phyloP scores from a whole-genome alignment of 306 rosid genomes.

The Acmispon strigosus region DNA sequence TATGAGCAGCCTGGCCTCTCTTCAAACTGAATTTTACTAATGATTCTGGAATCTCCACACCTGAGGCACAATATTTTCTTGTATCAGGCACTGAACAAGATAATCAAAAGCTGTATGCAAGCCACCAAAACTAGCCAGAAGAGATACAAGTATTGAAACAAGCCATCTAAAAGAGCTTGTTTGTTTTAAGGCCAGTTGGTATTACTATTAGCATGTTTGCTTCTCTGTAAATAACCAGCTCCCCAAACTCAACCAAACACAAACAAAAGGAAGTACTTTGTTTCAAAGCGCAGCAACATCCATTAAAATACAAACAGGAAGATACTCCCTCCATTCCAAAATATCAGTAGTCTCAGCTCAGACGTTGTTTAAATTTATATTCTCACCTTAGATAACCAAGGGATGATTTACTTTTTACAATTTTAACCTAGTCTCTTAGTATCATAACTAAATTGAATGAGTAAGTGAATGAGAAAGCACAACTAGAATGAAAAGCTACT shows the following conservation, averaged over 20 bases:
- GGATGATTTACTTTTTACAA: background rate
- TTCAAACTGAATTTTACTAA: constrained; percentile 38
- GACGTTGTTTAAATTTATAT: too few relatives aligned
- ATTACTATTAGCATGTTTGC: too few relatives aligned
- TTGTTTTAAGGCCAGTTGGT: background rate
- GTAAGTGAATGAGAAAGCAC: background rate
- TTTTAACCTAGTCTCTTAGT: background rate
- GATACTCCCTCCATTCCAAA: too few relatives aligned
- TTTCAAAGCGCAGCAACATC: too few relatives aligned
- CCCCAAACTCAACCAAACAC: too few relatives aligned
- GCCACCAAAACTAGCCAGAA: background rate
- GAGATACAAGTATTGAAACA: constrained; percentile 7
- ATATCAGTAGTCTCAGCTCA: too few relatives aligned
- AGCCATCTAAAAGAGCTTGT: background rate
- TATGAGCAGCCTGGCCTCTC: constrained; percentile 38
- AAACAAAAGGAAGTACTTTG: too few relatives aligned
- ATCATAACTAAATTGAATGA: background rate
- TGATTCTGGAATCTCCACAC: constrained; percentile 68
- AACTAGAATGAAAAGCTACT: background rate
- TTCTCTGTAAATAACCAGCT: too few relatives aligned
- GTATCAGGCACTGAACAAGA: background rate
- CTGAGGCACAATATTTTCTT: constrained; percentile 34
- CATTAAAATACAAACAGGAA: too few relatives aligned
- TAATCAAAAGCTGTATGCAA: background rate
- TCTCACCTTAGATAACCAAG: too few relatives aligned